Conservation (phyloP, 768 basidiomycete species). For the Leucocoprinus leucothites region DNA sequence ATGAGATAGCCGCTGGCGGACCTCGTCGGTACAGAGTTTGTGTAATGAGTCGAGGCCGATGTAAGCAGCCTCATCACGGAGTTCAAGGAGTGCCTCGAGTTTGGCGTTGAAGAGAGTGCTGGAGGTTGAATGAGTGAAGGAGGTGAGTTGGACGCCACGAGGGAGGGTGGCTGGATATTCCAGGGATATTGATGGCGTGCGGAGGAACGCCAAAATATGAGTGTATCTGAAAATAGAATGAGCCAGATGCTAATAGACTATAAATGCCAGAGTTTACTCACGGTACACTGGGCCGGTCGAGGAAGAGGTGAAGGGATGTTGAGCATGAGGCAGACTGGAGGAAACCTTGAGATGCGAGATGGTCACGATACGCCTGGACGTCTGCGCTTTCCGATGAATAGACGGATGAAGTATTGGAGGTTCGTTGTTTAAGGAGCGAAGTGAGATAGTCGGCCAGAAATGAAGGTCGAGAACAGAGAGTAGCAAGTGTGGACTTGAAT, state of each 20-base stretch:
- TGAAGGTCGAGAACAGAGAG: constrained; percentile 68
- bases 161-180: constrained; percentile 56
- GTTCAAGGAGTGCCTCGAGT: constrained; percentile 66
- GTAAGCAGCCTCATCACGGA: constrained; percentile 76
- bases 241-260: not conserved
- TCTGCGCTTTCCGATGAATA: constrained; percentile 53
- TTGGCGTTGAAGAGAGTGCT: constrained; percentile 27
- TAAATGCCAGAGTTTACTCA: constrained; percentile 37
- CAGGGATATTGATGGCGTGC: constrained; percentile 44
- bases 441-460: constrained; percentile 57
- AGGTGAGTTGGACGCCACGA: constrained; percentile 49
- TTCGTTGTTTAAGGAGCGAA: constrained; percentile 33
- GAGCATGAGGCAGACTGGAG: constrained; percentile 38
- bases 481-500: constrained; percentile 62
- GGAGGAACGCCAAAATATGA: constrained; percentile 71
- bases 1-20: constrained; percentile 42
- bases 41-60: constrained; percentile 67
- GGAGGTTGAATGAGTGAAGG: constrained; percentile 28
- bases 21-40: constrained; percentile 65
- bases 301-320: constrained; percentile 60
- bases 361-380: constrained; percentile 55
- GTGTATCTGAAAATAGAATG: constrained; percentile 46
- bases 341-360: constrained; percentile 59
- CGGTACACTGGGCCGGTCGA: constrained; percentile 80
- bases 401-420: constrained; percentile 50